Percentiles rank a stretch among this genome's conserved stretches.
Evolutionary conservation across 2,329 filamentous ascomycete genomes (phyloP).

Genomic region (Ophiostoma fasciatum): DNA sequence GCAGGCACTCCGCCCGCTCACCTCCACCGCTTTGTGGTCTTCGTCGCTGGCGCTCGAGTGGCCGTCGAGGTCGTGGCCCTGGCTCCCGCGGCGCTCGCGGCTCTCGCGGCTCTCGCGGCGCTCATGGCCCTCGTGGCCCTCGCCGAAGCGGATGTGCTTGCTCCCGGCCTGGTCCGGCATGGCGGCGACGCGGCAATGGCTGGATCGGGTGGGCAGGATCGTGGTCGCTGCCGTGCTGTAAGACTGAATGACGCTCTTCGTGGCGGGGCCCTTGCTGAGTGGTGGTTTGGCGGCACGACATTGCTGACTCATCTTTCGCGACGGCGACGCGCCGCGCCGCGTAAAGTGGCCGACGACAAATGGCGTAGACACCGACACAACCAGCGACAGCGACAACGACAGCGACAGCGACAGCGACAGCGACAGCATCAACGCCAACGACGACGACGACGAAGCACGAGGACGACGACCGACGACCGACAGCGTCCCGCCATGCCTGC

Average conservation of each 20-base stretch:
- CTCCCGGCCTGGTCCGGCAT: neutral
- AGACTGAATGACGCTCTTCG: too few relatives aligned
- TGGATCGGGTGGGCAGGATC: too few relatives aligned
- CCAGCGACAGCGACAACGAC: too few relatives aligned
- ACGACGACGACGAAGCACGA: too few relatives aligned
- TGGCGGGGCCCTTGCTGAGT: too few relatives aligned
- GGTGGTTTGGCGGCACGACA: too few relatives aligned
- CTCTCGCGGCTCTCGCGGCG: constrained; percentile 19
- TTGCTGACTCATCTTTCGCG: neutral
- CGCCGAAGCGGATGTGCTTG: constrained; percentile 3
- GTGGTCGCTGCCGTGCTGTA: too few relatives aligned
- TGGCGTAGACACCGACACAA: too few relatives aligned
- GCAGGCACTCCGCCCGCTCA: constrained; percentile 19
- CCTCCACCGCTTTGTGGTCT: constrained; percentile 36
- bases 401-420: too few relatives aligned
- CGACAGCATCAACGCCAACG: too few relatives aligned
- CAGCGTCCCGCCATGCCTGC: constrained; percentile 26
- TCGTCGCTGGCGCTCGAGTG: constrained; percentile 35
- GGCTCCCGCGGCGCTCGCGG: constrained; percentile 10
- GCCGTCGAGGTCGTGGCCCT: constrained; percentile 19
- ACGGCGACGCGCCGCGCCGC: constrained; percentile 4
- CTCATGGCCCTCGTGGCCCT: constrained; percentile 20
- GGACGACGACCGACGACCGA: neutral
- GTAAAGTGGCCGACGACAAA: constrained; percentile 6
- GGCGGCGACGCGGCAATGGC: neutral